Conservation (phyloP, 2,329 filamentous ascomycete species). For the Paracoccidioides brasiliensis region DNA sequence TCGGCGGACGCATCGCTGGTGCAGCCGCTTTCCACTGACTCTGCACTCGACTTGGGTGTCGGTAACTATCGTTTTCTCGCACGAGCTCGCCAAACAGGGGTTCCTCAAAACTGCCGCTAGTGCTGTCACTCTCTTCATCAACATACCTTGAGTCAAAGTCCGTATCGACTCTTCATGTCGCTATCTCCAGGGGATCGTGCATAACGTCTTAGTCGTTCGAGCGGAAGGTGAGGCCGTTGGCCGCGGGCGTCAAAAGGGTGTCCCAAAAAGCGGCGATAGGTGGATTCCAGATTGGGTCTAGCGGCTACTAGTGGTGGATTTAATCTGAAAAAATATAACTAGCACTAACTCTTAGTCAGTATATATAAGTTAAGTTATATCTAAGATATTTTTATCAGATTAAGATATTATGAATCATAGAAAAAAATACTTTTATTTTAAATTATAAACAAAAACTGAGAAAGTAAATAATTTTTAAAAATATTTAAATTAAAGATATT, state of each 20-base stretch:
- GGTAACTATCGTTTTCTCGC: slow-evolving; percentile 3
- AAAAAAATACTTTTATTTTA: too few species aligned
- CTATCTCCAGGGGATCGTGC: neutral
- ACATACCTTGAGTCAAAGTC: neutral
- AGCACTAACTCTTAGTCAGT: too few species aligned
- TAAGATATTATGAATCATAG: too few species aligned
- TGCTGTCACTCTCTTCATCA: neutral
- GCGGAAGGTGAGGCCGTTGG: too few species aligned
- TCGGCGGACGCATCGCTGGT: neutral
- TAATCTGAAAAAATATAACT: too few species aligned
- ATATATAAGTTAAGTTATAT: too few species aligned
- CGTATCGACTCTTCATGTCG: neutral
- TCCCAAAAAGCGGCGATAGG: neutral
- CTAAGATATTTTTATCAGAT: too few species aligned
- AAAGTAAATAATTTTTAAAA: too few species aligned
- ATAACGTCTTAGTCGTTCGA: too few species aligned
- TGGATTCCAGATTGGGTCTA: neutral
- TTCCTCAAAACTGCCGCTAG: neutral
- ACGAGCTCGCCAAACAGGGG: neutral
- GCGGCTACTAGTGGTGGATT: neutral
- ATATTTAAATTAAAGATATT: too few species aligned
- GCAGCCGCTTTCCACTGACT: slow-evolving; percentile 1
- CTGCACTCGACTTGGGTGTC: neutral
- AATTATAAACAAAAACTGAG: too few species aligned
- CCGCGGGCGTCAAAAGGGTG: neutral